These are phyloP conservation scores for Solanum piurae DNA, from an alignment of 257 asterid species.

Conservation along the genomic window DNA sequence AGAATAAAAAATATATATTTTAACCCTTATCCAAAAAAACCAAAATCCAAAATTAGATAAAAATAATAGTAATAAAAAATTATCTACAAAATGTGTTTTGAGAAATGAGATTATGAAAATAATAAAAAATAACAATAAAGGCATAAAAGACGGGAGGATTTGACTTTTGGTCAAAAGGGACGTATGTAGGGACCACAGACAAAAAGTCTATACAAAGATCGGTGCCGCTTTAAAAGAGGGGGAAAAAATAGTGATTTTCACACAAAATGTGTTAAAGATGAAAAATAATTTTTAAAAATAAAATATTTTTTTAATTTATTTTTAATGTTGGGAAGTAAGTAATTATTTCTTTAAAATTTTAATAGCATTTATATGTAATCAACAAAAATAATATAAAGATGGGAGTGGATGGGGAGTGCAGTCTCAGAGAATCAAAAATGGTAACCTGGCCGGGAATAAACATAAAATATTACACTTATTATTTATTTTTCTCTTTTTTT, in stretches of 20 bases:
- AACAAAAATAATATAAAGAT: background rate
- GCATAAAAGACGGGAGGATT: background rate
- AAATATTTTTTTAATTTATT: too few species aligned
- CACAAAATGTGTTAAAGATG: background rate
- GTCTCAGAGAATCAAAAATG: too few species aligned
- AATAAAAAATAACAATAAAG: background rate
- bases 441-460: too few species aligned
- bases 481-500: too few species aligned
- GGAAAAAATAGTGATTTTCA: too few species aligned
- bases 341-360: too few species aligned
- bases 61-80: background rate
- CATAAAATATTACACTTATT: too few species aligned
- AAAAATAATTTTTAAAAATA: too few species aligned
- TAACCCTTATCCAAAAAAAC: background rate
- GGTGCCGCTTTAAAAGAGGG: background rate
- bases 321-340: background rate
- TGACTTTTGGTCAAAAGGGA: conserved; percentile 21
- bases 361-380: background rate
- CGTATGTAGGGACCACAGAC: conserved; percentile 14
- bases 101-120: background rate
- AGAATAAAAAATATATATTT: background rate
- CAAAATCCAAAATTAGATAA: background rate
- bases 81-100: background rate
- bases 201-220: conserved; percentile 9
- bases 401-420: too few species aligned